Percentiles rank a stretch among this genome's conserved stretches.
phyloP scores from a whole-genome alignment of 2,329 filamentous ascomycete genomes.

The Calonectria pseudoreteaudii region DNA sequence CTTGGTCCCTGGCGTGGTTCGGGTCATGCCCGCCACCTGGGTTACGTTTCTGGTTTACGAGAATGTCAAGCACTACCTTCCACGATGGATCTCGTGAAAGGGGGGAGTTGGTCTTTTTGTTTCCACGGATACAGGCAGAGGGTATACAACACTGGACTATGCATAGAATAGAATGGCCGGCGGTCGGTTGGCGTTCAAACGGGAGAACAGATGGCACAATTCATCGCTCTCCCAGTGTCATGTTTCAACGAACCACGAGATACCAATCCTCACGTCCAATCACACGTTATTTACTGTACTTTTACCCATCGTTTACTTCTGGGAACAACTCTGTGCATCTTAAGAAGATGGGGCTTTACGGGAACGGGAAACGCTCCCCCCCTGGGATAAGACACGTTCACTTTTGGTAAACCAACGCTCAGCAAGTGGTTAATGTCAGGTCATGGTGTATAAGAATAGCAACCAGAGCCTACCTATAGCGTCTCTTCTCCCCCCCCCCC shows the following conservation, averaged over 20 bases:
- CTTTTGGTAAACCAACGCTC: not conserved
- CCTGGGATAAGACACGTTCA: not conserved
- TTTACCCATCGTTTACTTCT: not conserved
- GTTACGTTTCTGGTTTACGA: slow-evolving; percentile 98
- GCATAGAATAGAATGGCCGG: not conserved
- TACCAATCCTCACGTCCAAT: not conserved
- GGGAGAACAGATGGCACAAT: not conserved
- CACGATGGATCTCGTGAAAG: slow-evolving; percentile 51
- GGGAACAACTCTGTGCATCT: not conserved
- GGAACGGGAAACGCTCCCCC: not conserved
- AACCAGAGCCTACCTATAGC: no score
- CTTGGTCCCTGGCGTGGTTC: slow-evolving; percentile 86
- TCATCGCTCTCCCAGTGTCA: not conserved
- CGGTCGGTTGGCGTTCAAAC: not conserved
- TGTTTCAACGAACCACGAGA: not conserved
- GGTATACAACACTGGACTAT: not conserved
- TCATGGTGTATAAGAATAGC: not conserved
- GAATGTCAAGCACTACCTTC: slow-evolving; percentile 83
- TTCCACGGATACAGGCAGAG: not conserved
- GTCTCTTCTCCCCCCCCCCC: no score
- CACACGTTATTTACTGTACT: not conserved
- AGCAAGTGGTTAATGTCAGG: not conserved
- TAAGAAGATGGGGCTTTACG: not conserved
- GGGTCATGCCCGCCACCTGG: slow-evolving; percentile 94
- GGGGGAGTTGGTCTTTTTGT: not conserved